These are phyloP conservation scores for Trichoderma arundinaceum DNA, from an alignment of 2,329 filamentous ascomycete genomes.

Conservation along the genomic window DNA sequence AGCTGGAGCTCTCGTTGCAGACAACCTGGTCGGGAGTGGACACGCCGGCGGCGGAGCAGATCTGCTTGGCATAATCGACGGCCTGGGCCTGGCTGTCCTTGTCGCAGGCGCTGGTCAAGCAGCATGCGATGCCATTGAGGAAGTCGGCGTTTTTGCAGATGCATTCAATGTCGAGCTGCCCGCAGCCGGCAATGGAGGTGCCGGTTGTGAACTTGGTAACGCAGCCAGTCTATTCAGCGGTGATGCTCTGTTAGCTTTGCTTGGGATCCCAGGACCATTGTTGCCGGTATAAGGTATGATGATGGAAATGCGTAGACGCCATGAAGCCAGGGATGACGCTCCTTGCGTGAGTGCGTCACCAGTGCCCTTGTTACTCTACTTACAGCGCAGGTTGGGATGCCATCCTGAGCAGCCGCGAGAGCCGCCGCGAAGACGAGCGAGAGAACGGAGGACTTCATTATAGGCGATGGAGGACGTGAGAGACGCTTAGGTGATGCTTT, in stretches of 20 bases:
- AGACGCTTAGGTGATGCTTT: background rate
- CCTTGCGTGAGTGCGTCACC: background rate
- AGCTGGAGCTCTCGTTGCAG: slow-evolving; percentile 39
- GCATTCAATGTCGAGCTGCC: slow-evolving; percentile 47
- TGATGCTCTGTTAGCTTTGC: background rate
- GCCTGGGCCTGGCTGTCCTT: slow-evolving; percentile 43
- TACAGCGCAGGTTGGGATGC: slow-evolving; percentile 50
- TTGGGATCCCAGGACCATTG: background rate
- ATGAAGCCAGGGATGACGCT: background rate
- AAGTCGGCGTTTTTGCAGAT: slow-evolving; percentile 51
- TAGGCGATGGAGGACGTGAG: slow-evolving; percentile 32
- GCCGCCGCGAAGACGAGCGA: slow-evolving; percentile 42
- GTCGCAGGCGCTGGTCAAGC: slow-evolving; percentile 46
- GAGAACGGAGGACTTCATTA: slow-evolving; percentile 47
- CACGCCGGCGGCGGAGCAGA: slow-evolving; percentile 48
- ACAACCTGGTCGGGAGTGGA: slow-evolving; percentile 46
- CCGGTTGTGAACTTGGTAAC: slow-evolving; percentile 44
- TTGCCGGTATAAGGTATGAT: background rate
- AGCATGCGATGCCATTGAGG: slow-evolving; percentile 51
- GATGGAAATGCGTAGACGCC: background rate
- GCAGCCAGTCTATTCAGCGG: slow-evolving; percentile 41
- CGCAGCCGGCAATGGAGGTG: slow-evolving; percentile 47
- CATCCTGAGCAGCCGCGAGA: slow-evolving; percentile 45
- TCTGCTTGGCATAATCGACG: slow-evolving; percentile 46
- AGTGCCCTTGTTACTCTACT: slow-evolving; percentile 34